phyloP scores from a whole-genome alignment of 2,329 filamentous ascomycete genomes.

The Plenodomus tracheiphilus region DNA sequence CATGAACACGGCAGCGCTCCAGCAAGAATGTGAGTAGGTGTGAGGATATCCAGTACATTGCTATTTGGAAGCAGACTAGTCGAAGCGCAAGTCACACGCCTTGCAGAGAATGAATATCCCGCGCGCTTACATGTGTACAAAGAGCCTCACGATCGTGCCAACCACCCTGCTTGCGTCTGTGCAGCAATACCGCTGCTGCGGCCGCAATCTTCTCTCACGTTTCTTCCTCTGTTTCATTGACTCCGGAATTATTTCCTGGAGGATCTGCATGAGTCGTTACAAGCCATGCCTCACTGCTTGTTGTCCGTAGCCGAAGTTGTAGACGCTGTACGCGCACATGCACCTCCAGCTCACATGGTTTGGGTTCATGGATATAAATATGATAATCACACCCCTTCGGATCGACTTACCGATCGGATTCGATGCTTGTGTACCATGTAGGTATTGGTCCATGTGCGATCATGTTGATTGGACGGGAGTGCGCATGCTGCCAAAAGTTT shows the following conservation, averaged over 20 bases:
- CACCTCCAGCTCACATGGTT: neutral
- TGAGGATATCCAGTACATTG: neutral
- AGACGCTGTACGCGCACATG: neutral
- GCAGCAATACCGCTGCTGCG: neutral
- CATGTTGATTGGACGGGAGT: neutral
- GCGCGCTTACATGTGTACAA: neutral
- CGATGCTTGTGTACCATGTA: neutral
- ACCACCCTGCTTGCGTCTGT: neutral
- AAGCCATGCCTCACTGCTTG: neutral
- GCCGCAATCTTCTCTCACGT: neutral
- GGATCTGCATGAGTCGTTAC: neutral
- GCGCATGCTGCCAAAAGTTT: neutral
- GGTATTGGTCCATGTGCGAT: neutral
- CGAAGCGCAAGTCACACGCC: neutral
- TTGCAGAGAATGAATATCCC: neutral
- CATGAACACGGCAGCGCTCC: neutral
- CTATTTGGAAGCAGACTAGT: neutral
- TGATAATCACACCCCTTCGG: neutral
- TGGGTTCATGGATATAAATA: neutral
- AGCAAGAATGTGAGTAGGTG: neutral
- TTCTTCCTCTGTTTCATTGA: neutral
- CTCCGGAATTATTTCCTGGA: neutral
- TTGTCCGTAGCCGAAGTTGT: neutral
- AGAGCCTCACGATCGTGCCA: neutral
- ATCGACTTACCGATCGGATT: neutral